These are phyloP conservation scores for Melampsora americana DNA, from an alignment of 1,284 basidiomycete species.

Conservation along the genomic window DNA sequence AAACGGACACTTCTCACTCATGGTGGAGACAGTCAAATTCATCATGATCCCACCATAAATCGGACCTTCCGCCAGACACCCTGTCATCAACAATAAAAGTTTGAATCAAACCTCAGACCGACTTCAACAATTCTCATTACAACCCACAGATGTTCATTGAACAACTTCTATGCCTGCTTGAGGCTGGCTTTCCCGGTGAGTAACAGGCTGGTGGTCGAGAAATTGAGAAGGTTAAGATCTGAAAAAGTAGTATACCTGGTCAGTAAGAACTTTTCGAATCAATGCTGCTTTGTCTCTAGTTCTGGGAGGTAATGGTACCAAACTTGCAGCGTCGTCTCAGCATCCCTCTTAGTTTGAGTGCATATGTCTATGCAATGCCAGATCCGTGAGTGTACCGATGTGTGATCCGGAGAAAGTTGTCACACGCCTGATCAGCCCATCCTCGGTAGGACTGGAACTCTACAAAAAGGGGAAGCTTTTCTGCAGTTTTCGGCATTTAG, in stretches of 20 bases:
- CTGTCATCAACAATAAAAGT: background rate
- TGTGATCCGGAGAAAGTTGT: background rate
- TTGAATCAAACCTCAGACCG: slow-evolving; percentile 3
- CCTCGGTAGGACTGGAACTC: slow-evolving; percentile 12
- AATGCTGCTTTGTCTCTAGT: background rate
- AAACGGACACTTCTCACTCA: too few relatives aligned
- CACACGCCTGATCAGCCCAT: background rate
- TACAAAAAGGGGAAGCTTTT: slow-evolving; percentile 32
- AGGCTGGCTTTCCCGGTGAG: slow-evolving; percentile 20
- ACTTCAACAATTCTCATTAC: slow-evolving; percentile 4
- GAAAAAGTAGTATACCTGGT: slow-evolving; percentile 10
- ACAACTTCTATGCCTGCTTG: slow-evolving; percentile 4
- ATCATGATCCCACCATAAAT: slow-evolving; percentile 15
- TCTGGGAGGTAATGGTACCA: background rate
- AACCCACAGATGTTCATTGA: slow-evolving; percentile 5
- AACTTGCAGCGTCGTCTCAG: background rate
- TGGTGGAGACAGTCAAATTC: background rate
- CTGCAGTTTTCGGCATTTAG: slow-evolving; percentile 22
- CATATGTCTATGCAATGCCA: slow-evolving; percentile 32
- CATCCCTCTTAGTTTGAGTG: slow-evolving; percentile 16
- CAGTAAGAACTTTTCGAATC: background rate
- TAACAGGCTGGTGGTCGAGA: slow-evolving; percentile 11
- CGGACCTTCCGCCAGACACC: background rate
- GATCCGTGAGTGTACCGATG: slow-evolving; percentile 21
- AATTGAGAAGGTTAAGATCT: slow-evolving; percentile 16